Conservation (phyloP, 306 rosid species). For the Casuarina equisetifolia region DNA sequence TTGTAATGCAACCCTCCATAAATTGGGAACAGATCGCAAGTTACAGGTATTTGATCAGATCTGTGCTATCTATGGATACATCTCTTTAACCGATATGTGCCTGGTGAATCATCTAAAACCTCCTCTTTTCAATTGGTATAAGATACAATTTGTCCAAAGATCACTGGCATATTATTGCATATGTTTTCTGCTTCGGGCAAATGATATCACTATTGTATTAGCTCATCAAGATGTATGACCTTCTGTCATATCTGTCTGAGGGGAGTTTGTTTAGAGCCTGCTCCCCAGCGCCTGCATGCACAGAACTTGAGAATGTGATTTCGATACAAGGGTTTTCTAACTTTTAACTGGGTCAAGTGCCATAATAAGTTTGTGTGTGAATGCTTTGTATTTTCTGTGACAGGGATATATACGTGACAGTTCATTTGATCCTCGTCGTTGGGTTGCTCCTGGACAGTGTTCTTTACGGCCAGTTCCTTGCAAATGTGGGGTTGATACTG, state of each 20-base stretch:
- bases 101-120: neutral
- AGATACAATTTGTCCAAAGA: neutral
- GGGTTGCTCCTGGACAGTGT: constrained; percentile 91
- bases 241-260: neutral
- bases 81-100: neutral
- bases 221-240: neutral
- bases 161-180: neutral
- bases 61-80: neutral
- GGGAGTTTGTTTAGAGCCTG: neutral
- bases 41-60: constrained; percentile 56
- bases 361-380: neutral
- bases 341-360: neutral
- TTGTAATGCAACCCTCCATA: constrained; percentile 75
- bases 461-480: constrained; percentile 56
- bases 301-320: neutral
- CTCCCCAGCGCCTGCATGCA: constrained; percentile 4
- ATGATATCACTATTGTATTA: neutral
- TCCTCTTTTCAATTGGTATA: neutral
- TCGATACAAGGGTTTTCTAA: neutral
- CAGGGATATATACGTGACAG: constrained; percentile 81
- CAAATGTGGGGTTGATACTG: constrained; percentile 75
- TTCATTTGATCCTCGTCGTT: constrained; percentile 95
- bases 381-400: constrained; percentile 26
- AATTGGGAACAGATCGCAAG: constrained; percentile 55
- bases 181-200: neutral